Percentiles rank a stretch among this genome's conserved stretches.
Conservation (phyloP, 345 rosid species). For the Lepidium sativum region DNA sequence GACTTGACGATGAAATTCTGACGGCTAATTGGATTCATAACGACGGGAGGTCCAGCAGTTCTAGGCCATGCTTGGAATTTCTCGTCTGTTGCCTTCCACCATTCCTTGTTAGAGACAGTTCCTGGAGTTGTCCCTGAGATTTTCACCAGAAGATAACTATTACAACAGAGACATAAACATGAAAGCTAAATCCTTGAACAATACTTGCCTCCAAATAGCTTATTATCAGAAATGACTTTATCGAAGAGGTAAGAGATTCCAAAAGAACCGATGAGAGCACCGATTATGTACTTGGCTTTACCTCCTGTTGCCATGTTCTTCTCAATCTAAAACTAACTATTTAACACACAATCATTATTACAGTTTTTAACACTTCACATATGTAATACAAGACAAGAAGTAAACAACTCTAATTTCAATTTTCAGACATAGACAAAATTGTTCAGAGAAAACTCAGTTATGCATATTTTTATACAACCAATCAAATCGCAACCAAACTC, state of each 20-base stretch:
- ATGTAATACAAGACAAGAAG: background rate
- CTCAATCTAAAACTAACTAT: background rate
- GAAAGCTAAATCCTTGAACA: background rate
- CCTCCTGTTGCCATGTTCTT: slow-evolving; percentile 25
- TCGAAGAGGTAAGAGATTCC: slow-evolving; percentile 55
- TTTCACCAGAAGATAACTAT: background rate
- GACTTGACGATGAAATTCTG: slow-evolving; percentile 82
- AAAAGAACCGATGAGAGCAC: slow-evolving; percentile 51
- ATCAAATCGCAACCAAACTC: background rate
- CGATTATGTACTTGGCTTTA: slow-evolving; percentile 45
- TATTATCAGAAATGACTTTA: slow-evolving; percentile 43
- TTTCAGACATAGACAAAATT: background rate
- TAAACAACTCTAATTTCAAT: background rate
- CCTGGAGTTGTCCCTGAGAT: slow-evolving; percentile 66
- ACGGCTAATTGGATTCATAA: slow-evolving; percentile 90
- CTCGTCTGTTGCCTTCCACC: slow-evolving; percentile 90
- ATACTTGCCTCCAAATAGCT: slow-evolving; percentile 77
- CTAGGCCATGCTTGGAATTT: slow-evolving; percentile 96
- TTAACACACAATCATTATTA: background rate
- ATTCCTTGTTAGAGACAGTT: slow-evolving; percentile 58
- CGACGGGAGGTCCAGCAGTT: slow-evolving; percentile 89
- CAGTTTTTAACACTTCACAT: background rate
- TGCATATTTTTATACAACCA: background rate
- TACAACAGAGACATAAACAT: background rate
- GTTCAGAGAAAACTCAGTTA: background rate